Evolutionary conservation across 768 basidiomycete genomes (phyloP), one percentile per base, ranked within the genome.

Genomic region (Rhizopogon roseolus): DNA sequence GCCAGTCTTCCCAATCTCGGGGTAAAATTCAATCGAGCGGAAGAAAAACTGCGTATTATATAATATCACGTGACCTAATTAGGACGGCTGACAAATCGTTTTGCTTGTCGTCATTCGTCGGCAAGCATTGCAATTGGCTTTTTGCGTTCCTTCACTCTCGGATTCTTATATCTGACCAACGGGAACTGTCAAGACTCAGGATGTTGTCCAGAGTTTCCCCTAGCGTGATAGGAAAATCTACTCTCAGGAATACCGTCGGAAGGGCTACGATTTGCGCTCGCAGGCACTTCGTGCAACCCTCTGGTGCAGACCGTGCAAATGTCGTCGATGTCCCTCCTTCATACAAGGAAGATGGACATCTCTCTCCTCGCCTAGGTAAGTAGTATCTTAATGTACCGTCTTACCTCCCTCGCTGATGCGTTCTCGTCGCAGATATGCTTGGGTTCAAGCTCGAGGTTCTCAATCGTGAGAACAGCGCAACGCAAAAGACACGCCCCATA

Each of bases 391-490:
- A 25, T 53, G 39, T 41, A 9, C 44, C 48, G 11, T 37, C 29
- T 52, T 32, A 56, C 5, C 17, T 29, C 17, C 3, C n/a, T n/a
- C 53, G n/a, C 22, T n/a, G 50, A 52, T 39, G 25, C 41, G 29
- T 41, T 52, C 55, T 57, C 42, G 54, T 42, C 40, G 6, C 59
- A 93, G 92, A 93, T 64, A 92, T 93, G 88, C 80, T 92, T 55
- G 91, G 92, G 6, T 94, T 94, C 69, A 93, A 90, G 69, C 73
- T 93, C 13, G 85, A 84, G 60, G 71, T 78, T 48, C 81, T 83
- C 37, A 76, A 68, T 51, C 79, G 81, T 44, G 86, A 88, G 64
- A 80, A 74, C 42, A 75, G 78, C 9, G 54, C 78, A 49, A 73
- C 76, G 46, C 79, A 79, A 52, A 88, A 86, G 70, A 77, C 79